A percentile compares a stretch with the other conserved stretches of the same genome.
phyloP scores from a whole-genome alignment of 345 rosid species.

The Gossypium arboreum region DNA sequence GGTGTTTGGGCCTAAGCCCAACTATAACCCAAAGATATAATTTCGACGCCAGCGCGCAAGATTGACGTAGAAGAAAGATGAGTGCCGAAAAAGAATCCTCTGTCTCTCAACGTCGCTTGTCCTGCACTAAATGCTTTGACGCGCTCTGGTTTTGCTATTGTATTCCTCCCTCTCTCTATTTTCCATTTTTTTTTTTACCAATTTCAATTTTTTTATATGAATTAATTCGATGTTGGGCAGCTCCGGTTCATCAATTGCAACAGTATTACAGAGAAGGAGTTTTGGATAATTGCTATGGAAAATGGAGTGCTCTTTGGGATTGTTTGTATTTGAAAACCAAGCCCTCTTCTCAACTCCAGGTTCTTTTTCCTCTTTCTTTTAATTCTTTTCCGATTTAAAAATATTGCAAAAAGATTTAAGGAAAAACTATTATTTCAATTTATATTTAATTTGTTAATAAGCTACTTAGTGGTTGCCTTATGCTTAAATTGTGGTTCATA shows the following conservation, averaged over 20 bases:
- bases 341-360: constrained; percentile 51
- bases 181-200: not conserved
- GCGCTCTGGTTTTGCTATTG: constrained; percentile 95
- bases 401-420: constrained; percentile 3
- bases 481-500: not conserved
- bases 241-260: constrained; percentile 82
- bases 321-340: constrained; percentile 75
- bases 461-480: not conserved
- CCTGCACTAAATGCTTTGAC: constrained; percentile 57
- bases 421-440: not conserved
- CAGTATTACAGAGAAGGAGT: constrained; percentile 68
- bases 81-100: constrained; percentile 38
- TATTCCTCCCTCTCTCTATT: constrained; percentile 21
- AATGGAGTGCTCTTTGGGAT: constrained; percentile 60
- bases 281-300: constrained; percentile 56
- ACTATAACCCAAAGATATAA: no score
- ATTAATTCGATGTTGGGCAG: constrained; percentile 30
- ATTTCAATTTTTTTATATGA: not conserved
- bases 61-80: constrained; percentile 25
- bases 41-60: not conserved
- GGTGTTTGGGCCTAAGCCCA: no score
- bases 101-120: constrained; percentile 32
- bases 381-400: constrained; percentile 33
- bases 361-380: not conserved
- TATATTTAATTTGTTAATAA: not conserved